These are phyloP conservation scores for Hymenoscyphus fructigenus DNA, from an alignment of 2,329 filamentous ascomycete species.

Conservation along the genomic window DNA sequence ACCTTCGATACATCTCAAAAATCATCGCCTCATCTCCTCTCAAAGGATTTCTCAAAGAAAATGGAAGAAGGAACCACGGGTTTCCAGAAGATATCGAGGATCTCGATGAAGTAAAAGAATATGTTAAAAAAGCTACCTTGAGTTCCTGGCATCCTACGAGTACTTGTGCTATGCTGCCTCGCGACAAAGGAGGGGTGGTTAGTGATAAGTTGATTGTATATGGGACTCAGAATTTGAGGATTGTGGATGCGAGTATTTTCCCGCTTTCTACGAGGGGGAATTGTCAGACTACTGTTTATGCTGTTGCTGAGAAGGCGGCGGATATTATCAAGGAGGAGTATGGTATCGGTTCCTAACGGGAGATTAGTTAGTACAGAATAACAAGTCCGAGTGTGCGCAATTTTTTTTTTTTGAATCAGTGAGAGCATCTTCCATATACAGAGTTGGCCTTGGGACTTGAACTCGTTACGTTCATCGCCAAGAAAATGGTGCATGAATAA, in stretches of 20 bases:
- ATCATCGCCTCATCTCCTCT: not conserved
- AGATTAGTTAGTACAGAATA: too few relatives aligned
- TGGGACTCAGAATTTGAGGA: slow-evolving; percentile 19
- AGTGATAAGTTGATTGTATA: slow-evolving; percentile 24
- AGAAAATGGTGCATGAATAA: too few relatives aligned
- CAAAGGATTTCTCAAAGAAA: slow-evolving; percentile 1
- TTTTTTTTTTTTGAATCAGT: too few relatives aligned
- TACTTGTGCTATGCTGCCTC: slow-evolving; percentile 25
- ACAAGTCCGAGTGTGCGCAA: too few relatives aligned
- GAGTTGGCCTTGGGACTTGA: too few relatives aligned
- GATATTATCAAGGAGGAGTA: too few relatives aligned
- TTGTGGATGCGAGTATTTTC: slow-evolving; percentile 23
- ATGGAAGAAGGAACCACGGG: slow-evolving; percentile 12
- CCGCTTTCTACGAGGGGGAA: slow-evolving; percentile 17
- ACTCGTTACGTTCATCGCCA: too few relatives aligned
- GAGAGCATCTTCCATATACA: too few relatives aligned
- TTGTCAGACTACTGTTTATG: too few relatives aligned
- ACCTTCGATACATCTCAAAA: slow-evolving; percentile 16
- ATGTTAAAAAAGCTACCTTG: slow-evolving; percentile 12
- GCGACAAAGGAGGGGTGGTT: slow-evolving; percentile 25
- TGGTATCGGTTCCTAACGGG: too few relatives aligned
- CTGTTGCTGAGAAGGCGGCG: too few relatives aligned
- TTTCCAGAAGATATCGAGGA: slow-evolving; percentile 8
- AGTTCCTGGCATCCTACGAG: slow-evolving; percentile 23
- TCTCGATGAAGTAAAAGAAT: slow-evolving; percentile 18